Percentiles rank a stretch among this genome's conserved stretches.
These are phyloP conservation scores for Sugiyamaella lignohabitans DNA, from an alignment of 805 yeast genomes.

Conservation along the genomic window DNA sequence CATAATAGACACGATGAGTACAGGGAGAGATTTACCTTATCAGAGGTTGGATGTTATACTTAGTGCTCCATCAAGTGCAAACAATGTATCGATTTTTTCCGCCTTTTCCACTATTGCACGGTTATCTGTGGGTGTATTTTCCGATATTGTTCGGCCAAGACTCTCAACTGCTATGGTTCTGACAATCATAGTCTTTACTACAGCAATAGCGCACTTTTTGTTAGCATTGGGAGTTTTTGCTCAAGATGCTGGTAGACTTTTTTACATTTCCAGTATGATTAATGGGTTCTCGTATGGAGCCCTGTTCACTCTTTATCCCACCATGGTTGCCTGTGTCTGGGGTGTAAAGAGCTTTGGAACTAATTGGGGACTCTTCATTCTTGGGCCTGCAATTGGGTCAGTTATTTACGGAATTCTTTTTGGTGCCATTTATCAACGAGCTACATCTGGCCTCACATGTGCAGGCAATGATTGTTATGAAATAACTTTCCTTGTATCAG, in stretches of 20 bases:
- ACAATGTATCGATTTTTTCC: slow-evolving; percentile 53
- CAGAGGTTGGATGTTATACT: not conserved
- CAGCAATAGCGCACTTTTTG: slow-evolving; percentile 35
- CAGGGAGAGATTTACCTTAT: slow-evolving; percentile 13
- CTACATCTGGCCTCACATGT: slow-evolving; percentile 26
- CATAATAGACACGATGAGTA: slow-evolving; percentile 40
- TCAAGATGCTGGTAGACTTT: slow-evolving; percentile 18
- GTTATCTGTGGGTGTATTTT: slow-evolving; percentile 55
- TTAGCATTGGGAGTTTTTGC: slow-evolving; percentile 24
- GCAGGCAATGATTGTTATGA: slow-evolving; percentile 23
- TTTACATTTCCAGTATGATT: slow-evolving; percentile 38
- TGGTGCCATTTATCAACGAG: slow-evolving; percentile 49
- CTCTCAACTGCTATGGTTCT: slow-evolving; percentile 28
- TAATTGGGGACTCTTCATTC: slow-evolving; percentile 84
- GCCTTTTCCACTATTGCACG: slow-evolving; percentile 65
- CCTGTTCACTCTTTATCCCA: slow-evolving; percentile 78
- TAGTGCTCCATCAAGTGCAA: slow-evolving; percentile 18
- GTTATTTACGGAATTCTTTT: slow-evolving; percentile 60
- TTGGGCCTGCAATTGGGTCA: slow-evolving; percentile 83
- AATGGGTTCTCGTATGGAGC: slow-evolving; percentile 78
- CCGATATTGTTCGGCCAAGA: slow-evolving; percentile 48
- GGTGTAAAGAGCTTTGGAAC: slow-evolving; percentile 86
- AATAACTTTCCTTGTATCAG: slow-evolving; percentile 26
- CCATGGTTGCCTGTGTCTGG: slow-evolving; percentile 77
- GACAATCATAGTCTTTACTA: slow-evolving; percentile 29